Conservation (phyloP, 768 basidiomycete genomes). For the Gymnopilus junonius region DNA sequence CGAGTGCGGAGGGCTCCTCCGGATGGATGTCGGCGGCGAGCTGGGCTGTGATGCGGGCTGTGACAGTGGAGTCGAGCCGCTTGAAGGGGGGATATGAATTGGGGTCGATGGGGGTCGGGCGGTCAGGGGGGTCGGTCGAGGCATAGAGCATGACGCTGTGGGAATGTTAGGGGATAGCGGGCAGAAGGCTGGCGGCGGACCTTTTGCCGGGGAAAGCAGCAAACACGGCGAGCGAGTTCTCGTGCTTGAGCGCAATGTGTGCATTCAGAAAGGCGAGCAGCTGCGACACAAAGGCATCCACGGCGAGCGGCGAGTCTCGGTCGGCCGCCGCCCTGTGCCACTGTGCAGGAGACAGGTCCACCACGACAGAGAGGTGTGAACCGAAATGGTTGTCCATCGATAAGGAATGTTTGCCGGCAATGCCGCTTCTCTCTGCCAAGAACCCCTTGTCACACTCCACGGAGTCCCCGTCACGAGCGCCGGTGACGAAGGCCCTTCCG, state of each 20-base stretch:
- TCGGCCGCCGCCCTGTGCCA: slow-evolving; percentile 72
- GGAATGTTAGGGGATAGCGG: slow-evolving; percentile 11
- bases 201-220: slow-evolving; percentile 87
- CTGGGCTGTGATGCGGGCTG: slow-evolving; percentile 63
- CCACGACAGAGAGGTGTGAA: slow-evolving; percentile 77
- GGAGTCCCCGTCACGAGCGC: slow-evolving; percentile 58
- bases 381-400: slow-evolving; percentile 23
- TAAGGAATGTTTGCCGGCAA: slow-evolving; percentile 17
- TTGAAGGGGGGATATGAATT: slow-evolving; percentile 89
- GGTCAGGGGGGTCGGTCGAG: slow-evolving; percentile 51
- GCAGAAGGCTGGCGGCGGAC: slow-evolving; percentile 39
- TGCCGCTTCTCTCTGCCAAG: slow-evolving; percentile 13
- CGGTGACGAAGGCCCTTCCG: slow-evolving; percentile 60
- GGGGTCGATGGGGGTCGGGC: slow-evolving; percentile 56
- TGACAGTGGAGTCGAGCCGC: slow-evolving; percentile 69
- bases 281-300: slow-evolving; percentile 80
- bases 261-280: slow-evolving; percentile 91
- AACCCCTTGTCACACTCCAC: slow-evolving; percentile 20
- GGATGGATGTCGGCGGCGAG: slow-evolving; percentile 54
- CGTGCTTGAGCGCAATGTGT: slow-evolving; percentile 88
- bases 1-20: slow-evolving; percentile 61
- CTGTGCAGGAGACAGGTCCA: slow-evolving; percentile 86
- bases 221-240: slow-evolving; percentile 92
- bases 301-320: slow-evolving; percentile 42
- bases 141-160: slow-evolving; percentile 79